Evolutionary conservation across 805 yeast species (phyloP).

Genomic region (Ogataea allantospora): DNA sequence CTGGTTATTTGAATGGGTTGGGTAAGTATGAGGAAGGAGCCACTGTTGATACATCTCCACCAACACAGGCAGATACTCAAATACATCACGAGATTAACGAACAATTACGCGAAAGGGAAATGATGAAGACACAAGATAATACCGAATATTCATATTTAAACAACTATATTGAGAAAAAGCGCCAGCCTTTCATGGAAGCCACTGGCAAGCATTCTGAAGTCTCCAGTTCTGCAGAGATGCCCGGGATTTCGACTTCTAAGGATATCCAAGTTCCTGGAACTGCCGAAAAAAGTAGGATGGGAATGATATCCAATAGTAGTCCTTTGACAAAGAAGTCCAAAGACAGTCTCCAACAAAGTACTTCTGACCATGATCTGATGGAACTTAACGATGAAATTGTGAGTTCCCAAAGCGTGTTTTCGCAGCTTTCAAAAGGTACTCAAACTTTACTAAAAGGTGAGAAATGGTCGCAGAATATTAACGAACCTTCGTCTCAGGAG

Average conservation of each 20-base stretch:
- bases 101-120: constrained; percentile 13
- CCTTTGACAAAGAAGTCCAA: constrained; percentile 10
- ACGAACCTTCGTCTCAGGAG: constrained; percentile 21
- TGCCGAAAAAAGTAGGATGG: constrained; percentile 14
- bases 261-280: constrained; percentile 28
- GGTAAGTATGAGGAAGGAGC: constrained; percentile 9
- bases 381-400: constrained; percentile 20
- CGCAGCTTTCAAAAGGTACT: constrained; percentile 5
- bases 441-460: background rate
- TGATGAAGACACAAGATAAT: constrained; percentile 6
- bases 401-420: constrained; percentile 18
- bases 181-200: constrained; percentile 1
- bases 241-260: constrained; percentile 1
- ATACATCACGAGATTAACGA: constrained; percentile 22
- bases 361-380: too few species aligned
- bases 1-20: constrained; percentile 11
- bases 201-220: constrained; percentile 1
- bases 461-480: constrained; percentile 17
- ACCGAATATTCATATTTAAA: constrained; percentile 12
- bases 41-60: constrained; percentile 14
- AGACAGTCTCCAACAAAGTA: background rate
- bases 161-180: constrained; percentile 8
- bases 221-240: constrained; percentile 4
- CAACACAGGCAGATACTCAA: constrained; percentile 24
- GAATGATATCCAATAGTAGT: constrained; percentile 10